Conservation (phyloP, 352 stramenopile genomes). For the Aphanomyces invadans region DNA sequence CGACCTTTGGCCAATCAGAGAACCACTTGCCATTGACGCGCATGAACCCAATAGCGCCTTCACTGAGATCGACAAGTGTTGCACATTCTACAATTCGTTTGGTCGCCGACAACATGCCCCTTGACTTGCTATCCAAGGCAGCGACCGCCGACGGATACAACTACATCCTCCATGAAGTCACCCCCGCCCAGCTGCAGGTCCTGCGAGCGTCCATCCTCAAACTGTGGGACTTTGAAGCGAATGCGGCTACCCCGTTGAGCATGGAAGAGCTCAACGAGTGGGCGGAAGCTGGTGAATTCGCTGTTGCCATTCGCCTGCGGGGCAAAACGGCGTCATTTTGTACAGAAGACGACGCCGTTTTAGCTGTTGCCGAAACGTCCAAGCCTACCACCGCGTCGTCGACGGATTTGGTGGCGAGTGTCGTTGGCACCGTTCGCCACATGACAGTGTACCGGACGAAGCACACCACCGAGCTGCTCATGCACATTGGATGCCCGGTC, state of each 20-base stretch:
- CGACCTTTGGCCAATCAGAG: too few species aligned
- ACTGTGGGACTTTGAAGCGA: not conserved
- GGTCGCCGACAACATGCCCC: too few species aligned
- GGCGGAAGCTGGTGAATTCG: not conserved
- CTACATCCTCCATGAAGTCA: not conserved
- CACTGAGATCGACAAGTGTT: too few species aligned
- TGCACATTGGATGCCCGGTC: not conserved
- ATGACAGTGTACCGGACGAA: not conserved
- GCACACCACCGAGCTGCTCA: not conserved
- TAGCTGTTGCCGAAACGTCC: not conserved
- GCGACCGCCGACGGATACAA: not conserved
- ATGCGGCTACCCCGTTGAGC: not conserved
- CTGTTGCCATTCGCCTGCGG: not conserved
- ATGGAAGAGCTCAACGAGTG: not conserved
- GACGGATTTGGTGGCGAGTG: not conserved
- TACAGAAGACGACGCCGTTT: not conserved
- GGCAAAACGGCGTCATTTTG: not conserved
- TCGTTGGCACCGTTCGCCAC: conserved; percentile 3
- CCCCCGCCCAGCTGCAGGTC: not conserved
- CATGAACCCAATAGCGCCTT: too few species aligned
- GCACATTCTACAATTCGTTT: too few species aligned
- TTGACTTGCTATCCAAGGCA: not conserved
- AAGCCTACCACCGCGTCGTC: not conserved
- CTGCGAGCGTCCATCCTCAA: not conserved
- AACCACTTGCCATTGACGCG: too few species aligned